phyloP scores from a whole-genome alignment of 306 rosid species.

The Amphicarpaea edgeworthii region DNA sequence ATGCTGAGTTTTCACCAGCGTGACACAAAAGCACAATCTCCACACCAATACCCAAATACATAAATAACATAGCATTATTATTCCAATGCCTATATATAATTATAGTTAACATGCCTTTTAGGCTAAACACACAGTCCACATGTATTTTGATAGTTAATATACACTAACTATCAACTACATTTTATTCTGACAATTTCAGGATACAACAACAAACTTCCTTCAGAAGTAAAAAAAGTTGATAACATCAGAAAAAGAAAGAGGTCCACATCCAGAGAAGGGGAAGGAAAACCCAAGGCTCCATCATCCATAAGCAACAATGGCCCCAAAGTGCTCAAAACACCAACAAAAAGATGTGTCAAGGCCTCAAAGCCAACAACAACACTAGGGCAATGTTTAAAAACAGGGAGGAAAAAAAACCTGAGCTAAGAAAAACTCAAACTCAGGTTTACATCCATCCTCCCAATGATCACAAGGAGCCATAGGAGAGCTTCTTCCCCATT shows the following conservation, averaged over 20 bases:
- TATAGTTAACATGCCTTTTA: background rate
- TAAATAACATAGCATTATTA: background rate
- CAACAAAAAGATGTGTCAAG: conserved; percentile 47
- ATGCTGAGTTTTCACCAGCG: no score
- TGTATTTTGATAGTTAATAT: background rate
- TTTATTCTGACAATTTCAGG: conserved; percentile 34
- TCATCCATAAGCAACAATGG: conserved; percentile 52
- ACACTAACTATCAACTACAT: background rate
- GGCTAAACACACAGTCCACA: background rate
- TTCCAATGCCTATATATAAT: background rate
- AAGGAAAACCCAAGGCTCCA: conserved; percentile 51
- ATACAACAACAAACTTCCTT: conserved; percentile 53
- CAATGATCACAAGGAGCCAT: conserved; percentile 45
- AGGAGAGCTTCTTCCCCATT: conserved; percentile 57
- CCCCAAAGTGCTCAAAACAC: conserved; percentile 64
- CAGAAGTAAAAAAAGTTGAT: conserved; percentile 50
- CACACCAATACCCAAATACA: no score
- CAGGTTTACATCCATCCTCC: conserved; percentile 62
- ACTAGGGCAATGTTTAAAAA: conserved; percentile 54
- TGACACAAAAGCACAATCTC: no score
- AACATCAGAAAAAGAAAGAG: conserved; percentile 1
- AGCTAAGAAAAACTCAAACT: conserved; percentile 52
- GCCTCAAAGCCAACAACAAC: conserved; percentile 59
- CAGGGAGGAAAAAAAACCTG: conserved; percentile 63
- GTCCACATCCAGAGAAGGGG: conserved; percentile 50